Evolutionary conservation across 2,329 filamentous ascomycete species (phyloP), one percentile per base, ranked within the genome.

Genomic region (Mycosphaerelloides madeirae): DNA sequence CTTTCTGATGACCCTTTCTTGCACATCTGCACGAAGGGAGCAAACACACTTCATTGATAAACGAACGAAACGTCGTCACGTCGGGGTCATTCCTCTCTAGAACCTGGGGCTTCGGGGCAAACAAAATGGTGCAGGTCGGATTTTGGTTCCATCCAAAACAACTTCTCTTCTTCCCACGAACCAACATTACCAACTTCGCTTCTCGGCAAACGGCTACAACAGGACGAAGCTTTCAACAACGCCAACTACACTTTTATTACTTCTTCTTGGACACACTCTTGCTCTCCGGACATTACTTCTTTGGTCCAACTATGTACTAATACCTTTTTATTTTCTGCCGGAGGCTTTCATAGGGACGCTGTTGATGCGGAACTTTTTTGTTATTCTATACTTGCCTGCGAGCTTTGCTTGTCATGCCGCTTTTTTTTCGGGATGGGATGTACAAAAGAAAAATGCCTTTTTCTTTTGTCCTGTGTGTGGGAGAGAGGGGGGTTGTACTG

Each of bases 1-100:
- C 20, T 20, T 29, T 37, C 29, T 43, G 18, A 25, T 25, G 22
- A 25, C 22, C 22, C 22, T 25, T 25, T 25, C 22, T 25, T 25
- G 22, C 22, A 25, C 19, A 18, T 15, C 8, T 4, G 28, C 34
- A 37, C 16, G 5, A 33, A 33, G 31, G 13, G 15, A 15, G n/a
- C 16, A 9, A 13, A 19, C 33, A 36, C 33, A 13, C 15, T 19
- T 13, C 29, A 32, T 41, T 31, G 38, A 41, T 41, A 32, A 18
- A 31, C 19, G 28, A 31, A 29, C 29, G 38, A 15, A 41, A 32
- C 29, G 16, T 32, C 38, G 22, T 29, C 29, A 41, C 38, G 38
- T 14, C 29, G 38, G 11, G 18, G 22, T 41, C 37, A 14, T n/a
- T 19, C 37, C 37, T n/a, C 32, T 22, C 38, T 32, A 41, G 15